Percentiles rank a stretch among this genome's conserved stretches.
Evolutionary conservation across 1,139 yeast species (phyloP).

Genomic region (Diutina mesorugosa): DNA sequence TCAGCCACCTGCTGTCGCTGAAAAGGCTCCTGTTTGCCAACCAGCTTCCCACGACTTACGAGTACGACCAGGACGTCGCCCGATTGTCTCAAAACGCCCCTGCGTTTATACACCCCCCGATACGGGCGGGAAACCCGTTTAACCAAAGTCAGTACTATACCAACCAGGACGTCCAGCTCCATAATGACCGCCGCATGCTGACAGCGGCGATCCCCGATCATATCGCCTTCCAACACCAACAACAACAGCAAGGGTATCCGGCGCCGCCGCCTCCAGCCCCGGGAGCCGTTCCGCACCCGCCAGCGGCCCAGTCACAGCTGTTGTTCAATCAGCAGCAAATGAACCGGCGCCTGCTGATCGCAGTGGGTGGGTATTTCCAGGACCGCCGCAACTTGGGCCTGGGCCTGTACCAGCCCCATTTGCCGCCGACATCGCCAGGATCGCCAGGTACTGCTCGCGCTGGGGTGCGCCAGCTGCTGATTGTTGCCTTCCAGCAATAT

Average conservation of each 20-base stretch:
- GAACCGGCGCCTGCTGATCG: conserved; percentile 1
- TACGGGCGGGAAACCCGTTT: conserved; percentile 36
- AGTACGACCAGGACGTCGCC: conserved; percentile 14
- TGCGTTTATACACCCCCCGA: conserved; percentile 29
- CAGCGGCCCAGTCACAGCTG: not conserved
- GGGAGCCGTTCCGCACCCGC: not conserved
- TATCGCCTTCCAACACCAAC: not conserved
- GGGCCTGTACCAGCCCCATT: not conserved
- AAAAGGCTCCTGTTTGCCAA: conserved; percentile 28
- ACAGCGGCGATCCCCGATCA: conserved; percentile 15
- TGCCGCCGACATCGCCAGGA: not conserved
- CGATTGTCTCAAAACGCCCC: conserved; percentile 9
- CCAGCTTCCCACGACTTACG: conserved; percentile 41
- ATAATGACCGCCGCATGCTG: conserved; percentile 28
- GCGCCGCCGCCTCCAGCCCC: not conserved
- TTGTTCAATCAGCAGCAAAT: not conserved
- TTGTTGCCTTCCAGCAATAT: not conserved
- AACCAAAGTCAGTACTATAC: conserved; percentile 30
- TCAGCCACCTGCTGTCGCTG: conserved; percentile 21
- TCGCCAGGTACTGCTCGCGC: not conserved
- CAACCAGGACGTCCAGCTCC: conserved; percentile 23
- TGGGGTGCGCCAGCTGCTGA: not conserved
- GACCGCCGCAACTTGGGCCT: not conserved
- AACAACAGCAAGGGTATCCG: not conserved
- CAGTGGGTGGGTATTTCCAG: conserved; percentile 1